Evolutionary conservation across 225 moss, liverwort and hornwort species (phyloP).

Genomic region (Straminergon stramineum): DNA sequence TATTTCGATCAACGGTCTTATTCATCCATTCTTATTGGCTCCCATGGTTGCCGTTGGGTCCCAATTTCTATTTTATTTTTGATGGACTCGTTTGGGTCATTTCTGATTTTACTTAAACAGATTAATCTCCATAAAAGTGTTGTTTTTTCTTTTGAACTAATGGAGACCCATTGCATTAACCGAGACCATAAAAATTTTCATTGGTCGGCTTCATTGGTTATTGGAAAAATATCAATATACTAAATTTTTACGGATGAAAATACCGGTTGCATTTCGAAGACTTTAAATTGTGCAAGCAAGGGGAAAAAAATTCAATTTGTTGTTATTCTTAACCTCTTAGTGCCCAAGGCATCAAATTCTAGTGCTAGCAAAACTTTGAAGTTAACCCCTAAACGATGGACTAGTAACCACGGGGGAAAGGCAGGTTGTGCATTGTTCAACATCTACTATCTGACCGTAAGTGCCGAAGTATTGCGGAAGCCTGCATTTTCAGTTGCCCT

Average conservation of each 20-base stretch:
- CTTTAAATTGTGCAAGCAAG: fast-evolving
- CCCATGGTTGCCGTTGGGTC: background rate
- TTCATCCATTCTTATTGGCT: background rate
- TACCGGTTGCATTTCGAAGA: fast-evolving
- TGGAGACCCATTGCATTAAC: no score
- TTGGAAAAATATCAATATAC: background rate
- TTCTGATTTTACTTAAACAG: background rate
- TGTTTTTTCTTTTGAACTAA: no score
- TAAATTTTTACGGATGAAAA: background rate
- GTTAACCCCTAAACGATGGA: no score
- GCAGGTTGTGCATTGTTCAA: no score
- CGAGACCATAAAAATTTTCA: background rate
- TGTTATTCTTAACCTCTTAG: no score
- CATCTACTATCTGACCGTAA: no score
- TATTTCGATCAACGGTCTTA: background rate
- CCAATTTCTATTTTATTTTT: background rate
- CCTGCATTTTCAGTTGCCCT: no score
- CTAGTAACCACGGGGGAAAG: no score
- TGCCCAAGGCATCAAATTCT: no score
- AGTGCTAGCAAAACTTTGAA: no score
- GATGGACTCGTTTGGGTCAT: background rate
- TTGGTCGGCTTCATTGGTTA: background rate
- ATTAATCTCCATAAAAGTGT: background rate
- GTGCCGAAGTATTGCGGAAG: no score
- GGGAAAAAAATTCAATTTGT: background rate